These are phyloP conservation scores for Ensete glaucum DNA, from an alignment of 176 grass and related monocot species.

Conservation along the genomic window DNA sequence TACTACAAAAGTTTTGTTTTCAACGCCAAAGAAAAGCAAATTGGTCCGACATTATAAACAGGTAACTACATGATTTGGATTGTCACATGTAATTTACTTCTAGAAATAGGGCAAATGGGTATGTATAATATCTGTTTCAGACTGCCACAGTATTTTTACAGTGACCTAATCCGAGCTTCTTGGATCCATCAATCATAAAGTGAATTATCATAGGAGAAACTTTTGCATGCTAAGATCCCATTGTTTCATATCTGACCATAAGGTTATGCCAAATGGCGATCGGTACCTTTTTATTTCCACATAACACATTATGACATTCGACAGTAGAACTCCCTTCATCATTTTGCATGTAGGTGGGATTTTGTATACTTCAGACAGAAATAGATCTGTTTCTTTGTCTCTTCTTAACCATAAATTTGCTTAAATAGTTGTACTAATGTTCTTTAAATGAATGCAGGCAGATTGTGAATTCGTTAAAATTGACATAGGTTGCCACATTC, in stretches of 20 bases:
- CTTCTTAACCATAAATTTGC: neutral
- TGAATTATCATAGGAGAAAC: neutral
- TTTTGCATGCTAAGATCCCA: neutral
- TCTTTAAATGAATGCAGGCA: constrained; percentile 49
- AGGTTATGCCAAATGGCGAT: neutral
- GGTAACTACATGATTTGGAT: constrained; percentile 31
- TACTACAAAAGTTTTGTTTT: constrained; percentile 77
- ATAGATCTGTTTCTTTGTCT: constrained; percentile 9
- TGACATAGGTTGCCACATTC: constrained; percentile 73
- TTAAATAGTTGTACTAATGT: constrained; percentile 9
- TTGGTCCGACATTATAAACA: constrained; percentile 57
- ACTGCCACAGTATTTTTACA: neutral
- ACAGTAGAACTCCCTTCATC: no score
- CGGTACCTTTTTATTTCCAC: neutral
- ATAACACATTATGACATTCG: neutral
- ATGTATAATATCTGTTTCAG: neutral
- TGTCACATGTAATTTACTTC: constrained; percentile 6
- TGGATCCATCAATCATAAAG: neutral
- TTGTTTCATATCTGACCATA: neutral
- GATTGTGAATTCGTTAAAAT: constrained; percentile 70
- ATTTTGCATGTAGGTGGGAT: neutral
- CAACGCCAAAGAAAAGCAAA: constrained; percentile 64
- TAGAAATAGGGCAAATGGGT: neutral
- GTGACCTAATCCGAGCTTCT: neutral
- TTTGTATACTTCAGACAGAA: neutral